Base-by-base conservation (phyloP, 306 rosid genomes). In the Lablab purpureus region DNA sequence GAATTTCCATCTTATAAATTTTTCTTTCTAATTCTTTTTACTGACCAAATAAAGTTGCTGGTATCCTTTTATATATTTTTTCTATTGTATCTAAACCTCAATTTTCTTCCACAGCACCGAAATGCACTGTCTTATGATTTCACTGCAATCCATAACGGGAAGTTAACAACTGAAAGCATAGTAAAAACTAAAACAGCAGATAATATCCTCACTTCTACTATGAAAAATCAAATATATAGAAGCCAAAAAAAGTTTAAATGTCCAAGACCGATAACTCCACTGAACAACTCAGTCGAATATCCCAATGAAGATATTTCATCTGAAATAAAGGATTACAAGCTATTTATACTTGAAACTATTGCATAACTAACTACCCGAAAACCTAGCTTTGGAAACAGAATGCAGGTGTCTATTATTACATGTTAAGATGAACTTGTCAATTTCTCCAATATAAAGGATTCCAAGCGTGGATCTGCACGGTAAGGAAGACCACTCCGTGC, bases 401-500 rank as follows among this genome's bases (percentile, higher is more conserved):
- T 25, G 0, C n/a, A 25, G 36, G 4, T 27, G 18, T 13, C 18
- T 59, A 13, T 25, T 27, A 12, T 59, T 12, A 59, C 66, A 12
- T 59, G 37, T 59, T 14, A 59, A 59, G 66, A n/a, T 59, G 66
- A 5, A 59, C 5, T 59, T 13, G 4, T 27, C 19, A 27, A 25
- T 10, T 59, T 59, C 66, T 59, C 66, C 66, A 14, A 59, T 59
- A 91, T 60, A 84, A 87, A 91, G 27, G 94, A 58, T 45, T 92
- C 88, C 71, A 95, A 60, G 51, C 75, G 77, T 15, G 96, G 91
- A 64, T 95, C 92, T 2, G 89, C 64, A 34, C 83, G 83, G 37
- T 83, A 81, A 59, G 99, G 98, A 88, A 95, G 97, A 67, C 96
- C 97, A 34, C 90, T 83, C 77, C 98, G 87, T 47, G 99, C 98